Conservation (phyloP, 208 protist genomes). For the Trypanosomatidae sp. region DNA sequence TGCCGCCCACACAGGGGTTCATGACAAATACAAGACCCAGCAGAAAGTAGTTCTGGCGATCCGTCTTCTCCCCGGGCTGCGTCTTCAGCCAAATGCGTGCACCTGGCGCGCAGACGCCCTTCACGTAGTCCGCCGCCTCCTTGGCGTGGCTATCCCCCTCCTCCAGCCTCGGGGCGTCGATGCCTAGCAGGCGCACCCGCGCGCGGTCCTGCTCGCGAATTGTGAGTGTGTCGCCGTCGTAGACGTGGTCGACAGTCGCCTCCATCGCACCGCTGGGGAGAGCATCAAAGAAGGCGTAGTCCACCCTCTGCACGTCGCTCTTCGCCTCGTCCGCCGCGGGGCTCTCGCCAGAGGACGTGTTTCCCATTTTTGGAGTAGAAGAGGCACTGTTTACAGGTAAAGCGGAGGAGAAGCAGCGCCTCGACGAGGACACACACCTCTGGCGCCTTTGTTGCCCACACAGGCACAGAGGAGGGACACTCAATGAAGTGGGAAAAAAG, state of each 20-base stretch:
- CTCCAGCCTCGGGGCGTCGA: slow-evolving; percentile 53
- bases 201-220: slow-evolving; percentile 34
- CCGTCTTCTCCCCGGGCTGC: slow-evolving; percentile 17
- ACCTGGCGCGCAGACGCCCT: slow-evolving; percentile 31
- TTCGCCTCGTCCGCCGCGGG: neutral
- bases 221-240: slow-evolving; percentile 69
- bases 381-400: too few relatives aligned
- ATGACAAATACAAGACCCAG: slow-evolving; percentile 47
- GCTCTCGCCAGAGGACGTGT: neutral
- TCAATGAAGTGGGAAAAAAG: too few relatives aligned
- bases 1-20: slow-evolving; percentile 20
- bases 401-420: too few relatives aligned
- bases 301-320: neutral
- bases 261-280: slow-evolving; percentile 34
- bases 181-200: slow-evolving; percentile 52
- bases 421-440: too few relatives aligned
- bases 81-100: slow-evolving; percentile 31
- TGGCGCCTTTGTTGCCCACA: too few relatives aligned
- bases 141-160: slow-evolving; percentile 46
- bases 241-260: slow-evolving; percentile 49
- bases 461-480: too few relatives aligned
- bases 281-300: slow-evolving; percentile 34
- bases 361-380: slow-evolving; percentile 6
- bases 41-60: slow-evolving; percentile 40
- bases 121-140: slow-evolving; percentile 47